phyloP scores from a whole-genome alignment of 306 rosid genomes.

The Pterocarpus macrocarpus region DNA sequence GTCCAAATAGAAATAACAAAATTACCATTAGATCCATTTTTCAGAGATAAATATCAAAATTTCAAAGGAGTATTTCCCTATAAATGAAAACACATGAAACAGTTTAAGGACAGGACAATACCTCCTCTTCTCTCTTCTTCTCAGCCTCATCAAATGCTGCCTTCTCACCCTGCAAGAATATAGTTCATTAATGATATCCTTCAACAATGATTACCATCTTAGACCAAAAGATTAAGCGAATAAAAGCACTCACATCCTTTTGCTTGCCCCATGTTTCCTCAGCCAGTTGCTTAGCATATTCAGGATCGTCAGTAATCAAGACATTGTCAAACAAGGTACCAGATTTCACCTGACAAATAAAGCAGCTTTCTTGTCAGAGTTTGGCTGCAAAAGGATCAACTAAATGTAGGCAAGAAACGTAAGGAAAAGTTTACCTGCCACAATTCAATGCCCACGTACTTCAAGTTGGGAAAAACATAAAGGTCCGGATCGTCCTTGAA shows the following conservation, averaged over 20 bases:
- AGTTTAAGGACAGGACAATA: conserved; percentile 34
- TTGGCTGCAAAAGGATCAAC: conserved; percentile 3
- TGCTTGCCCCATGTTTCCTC: conserved; percentile 97
- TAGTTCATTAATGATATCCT: conserved; percentile 36
- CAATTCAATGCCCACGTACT: conserved; percentile 95
- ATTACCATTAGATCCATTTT: not conserved
- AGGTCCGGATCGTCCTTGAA: conserved; percentile 94
- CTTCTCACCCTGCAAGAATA: conserved; percentile 82
- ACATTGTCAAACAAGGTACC: conserved; percentile 94
- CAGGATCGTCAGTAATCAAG: conserved; percentile 84
- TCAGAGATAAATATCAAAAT: not conserved
- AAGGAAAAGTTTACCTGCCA: conserved; percentile 79
- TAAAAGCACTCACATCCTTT: conserved; percentile 72
- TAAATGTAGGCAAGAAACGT: not conserved
- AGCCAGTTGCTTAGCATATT: conserved; percentile 85
- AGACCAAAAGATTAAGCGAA: not conserved
- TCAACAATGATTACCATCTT: not conserved
- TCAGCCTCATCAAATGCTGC: conserved; percentile 89
- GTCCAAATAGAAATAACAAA: conserved; percentile 6
- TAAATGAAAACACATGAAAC: not conserved
- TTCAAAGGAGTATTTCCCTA: not conserved
- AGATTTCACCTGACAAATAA: conserved; percentile 84
- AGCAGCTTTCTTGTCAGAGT: conserved; percentile 41
- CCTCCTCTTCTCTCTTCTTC: conserved; percentile 90
- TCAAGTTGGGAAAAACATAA: conserved; percentile 90